Base-by-base conservation (phyloP, 2,329 filamentous ascomycete species). In the Arthroderma uncinatum region DNA sequence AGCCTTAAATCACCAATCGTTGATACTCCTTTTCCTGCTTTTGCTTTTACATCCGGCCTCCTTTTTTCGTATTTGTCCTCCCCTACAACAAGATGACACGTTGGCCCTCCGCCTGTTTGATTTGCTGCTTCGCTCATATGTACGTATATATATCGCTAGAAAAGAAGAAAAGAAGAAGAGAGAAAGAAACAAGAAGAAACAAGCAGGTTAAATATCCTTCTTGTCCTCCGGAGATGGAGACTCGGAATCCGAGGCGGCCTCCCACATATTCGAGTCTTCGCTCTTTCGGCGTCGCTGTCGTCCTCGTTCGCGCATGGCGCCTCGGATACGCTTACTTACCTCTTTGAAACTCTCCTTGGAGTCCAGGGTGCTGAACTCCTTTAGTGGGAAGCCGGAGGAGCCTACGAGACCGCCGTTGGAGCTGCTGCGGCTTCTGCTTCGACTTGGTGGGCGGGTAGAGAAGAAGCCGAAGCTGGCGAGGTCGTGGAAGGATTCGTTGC, bases 401-500 rank as follows among this genome's bases (percentile, higher is more conserved):
- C 83, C 81, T 57, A 83, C 77, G 0, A 81, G 79, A 25, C 82
- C 82, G 40, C 83, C 82, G 60, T 79, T 81, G 60, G 84, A 88
- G 69, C 85, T 82, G 64, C 82, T 88, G 54, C 85, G 79, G 64
- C 83, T 87, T n/a, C 59, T 40, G 34, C 55, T 61, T 30, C 89
- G 84, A 54, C 87, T 94, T n/a, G 86, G 80, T 3, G 91, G 90
- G 30, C 88, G 80, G 14, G 89, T 93, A 2, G 91, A 89, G 74
- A 97, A 98, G 73, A 98, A 85, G 60, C 87, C 88, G 63, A 95
- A 86, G 53, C 82, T 83, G 10, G 88, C 86, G 62, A 97, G 86
- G 70, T 97, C 92, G 71, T 85, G 85, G 74, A 96, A 96, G 0
- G 88, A 93, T 72, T 97, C 93, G 74, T 95, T 96, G 59, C 87